Conservation (phyloP, 1,284 basidiomycete species). For the Crepidotus sp. region DNA sequence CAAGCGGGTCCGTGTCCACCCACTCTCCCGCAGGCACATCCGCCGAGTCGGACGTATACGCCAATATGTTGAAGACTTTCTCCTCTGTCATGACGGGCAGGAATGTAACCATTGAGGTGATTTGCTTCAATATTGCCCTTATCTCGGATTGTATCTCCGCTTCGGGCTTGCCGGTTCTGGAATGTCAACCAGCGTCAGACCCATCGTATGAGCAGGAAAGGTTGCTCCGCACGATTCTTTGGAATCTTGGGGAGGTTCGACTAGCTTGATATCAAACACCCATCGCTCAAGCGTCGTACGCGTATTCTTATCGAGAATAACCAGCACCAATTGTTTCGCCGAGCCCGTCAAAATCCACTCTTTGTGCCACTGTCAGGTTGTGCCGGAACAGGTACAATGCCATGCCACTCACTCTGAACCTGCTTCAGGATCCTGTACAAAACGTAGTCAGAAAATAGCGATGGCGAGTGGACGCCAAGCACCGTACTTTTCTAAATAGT, state of each 20-base stretch:
- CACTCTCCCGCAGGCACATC: constrained; percentile 87
- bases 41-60: constrained; percentile 83
- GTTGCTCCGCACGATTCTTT: constrained; percentile 38
- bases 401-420: constrained; percentile 65
- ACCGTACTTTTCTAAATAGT: constrained; percentile 76
- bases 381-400: constrained; percentile 6
- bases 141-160: constrained; percentile 97
- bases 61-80: constrained; percentile 92
- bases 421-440: constrained; percentile 73
- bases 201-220: constrained; percentile 5
- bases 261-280: constrained; percentile 94
- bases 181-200: constrained; percentile 10
- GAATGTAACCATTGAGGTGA: constrained; percentile 94
- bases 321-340: constrained; percentile 88
- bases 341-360: constrained; percentile 90
- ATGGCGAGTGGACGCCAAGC: constrained; percentile 6
- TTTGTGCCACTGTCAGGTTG: constrained; percentile 25
- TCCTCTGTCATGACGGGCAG: constrained; percentile 92
- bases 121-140: constrained; percentile 96
- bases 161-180: constrained; percentile 56
- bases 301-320: constrained; percentile 92
- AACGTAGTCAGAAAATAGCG: constrained; percentile 10
- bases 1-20: constrained; percentile 91
- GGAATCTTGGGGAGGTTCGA: constrained; percentile 45
- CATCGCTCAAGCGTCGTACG: constrained; percentile 90